A percentile compares a stretch with the other conserved stretches of the same genome.
Conservation (phyloP, 2,329 filamentous ascomycete genomes). For the Capronia coronata region DNA sequence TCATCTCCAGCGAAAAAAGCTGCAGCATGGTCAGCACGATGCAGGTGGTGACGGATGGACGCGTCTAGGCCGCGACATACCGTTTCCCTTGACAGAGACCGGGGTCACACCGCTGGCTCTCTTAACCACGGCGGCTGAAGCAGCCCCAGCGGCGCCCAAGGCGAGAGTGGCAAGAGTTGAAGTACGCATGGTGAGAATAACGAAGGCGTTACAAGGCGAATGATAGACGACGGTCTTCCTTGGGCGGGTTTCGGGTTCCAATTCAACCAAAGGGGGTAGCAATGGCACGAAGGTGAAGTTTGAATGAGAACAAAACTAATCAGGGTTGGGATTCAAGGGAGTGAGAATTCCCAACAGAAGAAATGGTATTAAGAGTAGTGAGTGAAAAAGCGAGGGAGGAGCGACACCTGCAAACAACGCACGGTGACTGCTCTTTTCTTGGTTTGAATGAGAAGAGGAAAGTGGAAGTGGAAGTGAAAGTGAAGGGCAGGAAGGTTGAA, state of each 20-base stretch:
- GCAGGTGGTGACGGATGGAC: not conserved
- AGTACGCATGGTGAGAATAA: slow-evolving; percentile 48
- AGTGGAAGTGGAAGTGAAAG: slow-evolving; percentile 1
- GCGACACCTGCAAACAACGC: slow-evolving; percentile 26
- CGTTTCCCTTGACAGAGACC: slow-evolving; percentile 58
- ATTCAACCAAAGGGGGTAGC: slow-evolving; percentile 8
- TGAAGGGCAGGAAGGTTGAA: not conserved
- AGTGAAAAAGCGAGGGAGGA: slow-evolving; percentile 27
- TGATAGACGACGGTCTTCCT: slow-evolving; percentile 1
- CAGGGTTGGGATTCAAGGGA: slow-evolving; percentile 19
- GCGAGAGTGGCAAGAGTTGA: slow-evolving; percentile 41
- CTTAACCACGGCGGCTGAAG: slow-evolving; percentile 38
- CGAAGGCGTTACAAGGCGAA: not conserved
- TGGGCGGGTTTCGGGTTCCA: slow-evolving; percentile 1
- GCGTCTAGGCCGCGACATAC: slow-evolving; percentile 32
- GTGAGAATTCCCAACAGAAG: slow-evolving; percentile 21
- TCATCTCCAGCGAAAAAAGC: slow-evolving; percentile 58
- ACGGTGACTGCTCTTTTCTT: slow-evolving; percentile 24
- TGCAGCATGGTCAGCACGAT: slow-evolving; percentile 28
- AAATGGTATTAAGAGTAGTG: slow-evolving; percentile 22
- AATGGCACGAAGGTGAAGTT: slow-evolving; percentile 4
- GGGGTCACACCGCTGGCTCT: slow-evolving; percentile 46
- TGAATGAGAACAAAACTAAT: slow-evolving; percentile 8
- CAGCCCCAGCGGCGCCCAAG: slow-evolving; percentile 42
- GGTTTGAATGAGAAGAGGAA: slow-evolving; percentile 7